phyloP scores from a whole-genome alignment of 495 filamentous ascomycete species.

The Durotheca rogersii region DNA sequence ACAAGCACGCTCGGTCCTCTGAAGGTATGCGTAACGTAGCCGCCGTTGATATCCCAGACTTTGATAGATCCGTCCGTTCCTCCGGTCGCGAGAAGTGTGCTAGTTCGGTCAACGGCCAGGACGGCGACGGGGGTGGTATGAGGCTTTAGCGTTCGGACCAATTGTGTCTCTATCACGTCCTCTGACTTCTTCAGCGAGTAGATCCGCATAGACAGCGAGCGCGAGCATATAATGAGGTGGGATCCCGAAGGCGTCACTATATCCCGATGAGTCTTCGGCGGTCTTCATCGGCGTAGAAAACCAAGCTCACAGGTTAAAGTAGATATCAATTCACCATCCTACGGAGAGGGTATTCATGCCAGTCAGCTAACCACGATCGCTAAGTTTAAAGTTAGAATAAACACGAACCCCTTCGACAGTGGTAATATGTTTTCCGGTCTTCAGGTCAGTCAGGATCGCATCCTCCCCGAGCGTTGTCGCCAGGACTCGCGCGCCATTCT shows the following conservation, averaged over 20 bases:
- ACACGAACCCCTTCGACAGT: slow-evolving; percentile 82
- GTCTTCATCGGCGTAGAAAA: neutral
- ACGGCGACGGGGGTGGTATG: slow-evolving; percentile 86
- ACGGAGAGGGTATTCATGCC: too few species aligned
- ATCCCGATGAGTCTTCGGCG: slow-evolving; percentile 14
- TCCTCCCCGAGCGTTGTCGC: slow-evolving; percentile 87
- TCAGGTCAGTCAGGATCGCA: slow-evolving; percentile 80
- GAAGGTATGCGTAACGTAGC: slow-evolving; percentile 92
- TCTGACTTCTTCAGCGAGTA: slow-evolving; percentile 65
- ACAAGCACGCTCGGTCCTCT: slow-evolving; percentile 87
- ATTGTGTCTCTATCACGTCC: slow-evolving; percentile 60
- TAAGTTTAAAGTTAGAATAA: neutral
- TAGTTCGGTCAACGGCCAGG: slow-evolving; percentile 75
- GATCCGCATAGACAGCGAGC: slow-evolving; percentile 91
- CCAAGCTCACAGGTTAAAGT: slow-evolving; percentile 68
- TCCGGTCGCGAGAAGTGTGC: slow-evolving; percentile 88
- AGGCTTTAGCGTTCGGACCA: slow-evolving; percentile 82
- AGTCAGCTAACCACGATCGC: slow-evolving; percentile 6
- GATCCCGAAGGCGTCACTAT: slow-evolving; percentile 83
- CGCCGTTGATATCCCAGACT: slow-evolving; percentile 91
- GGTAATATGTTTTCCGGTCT: slow-evolving; percentile 77
- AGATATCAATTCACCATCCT: slow-evolving; percentile 94
- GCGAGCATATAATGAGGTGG: slow-evolving; percentile 85
- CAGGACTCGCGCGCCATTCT: slow-evolving; percentile 77
- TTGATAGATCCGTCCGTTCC: slow-evolving; percentile 90